These are phyloP conservation scores for Quercus mongolica DNA, from an alignment of 306 rosid genomes.

Conservation along the genomic window DNA sequence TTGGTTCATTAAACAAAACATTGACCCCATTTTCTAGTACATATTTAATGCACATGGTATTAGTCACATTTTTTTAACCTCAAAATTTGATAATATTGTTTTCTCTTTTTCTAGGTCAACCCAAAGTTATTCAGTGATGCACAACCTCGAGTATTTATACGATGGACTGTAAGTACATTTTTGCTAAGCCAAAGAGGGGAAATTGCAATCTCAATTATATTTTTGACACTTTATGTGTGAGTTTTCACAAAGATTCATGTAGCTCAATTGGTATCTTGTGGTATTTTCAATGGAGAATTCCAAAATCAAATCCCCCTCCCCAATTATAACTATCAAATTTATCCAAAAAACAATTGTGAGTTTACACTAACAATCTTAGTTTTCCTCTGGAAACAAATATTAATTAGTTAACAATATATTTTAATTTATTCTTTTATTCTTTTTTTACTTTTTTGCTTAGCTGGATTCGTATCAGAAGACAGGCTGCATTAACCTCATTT, in stretches of 20 bases:
- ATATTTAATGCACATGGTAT: background rate
- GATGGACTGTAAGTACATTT: slow-evolving; percentile 63
- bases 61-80: background rate
- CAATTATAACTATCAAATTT: too few species aligned
- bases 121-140: slow-evolving; percentile 54
- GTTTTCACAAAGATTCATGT: too few species aligned
- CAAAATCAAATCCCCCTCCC: too few species aligned
- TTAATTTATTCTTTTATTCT: background rate
- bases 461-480: slow-evolving; percentile 48
- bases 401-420: background rate
- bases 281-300: too few species aligned
- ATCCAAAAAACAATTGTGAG: too few species aligned
- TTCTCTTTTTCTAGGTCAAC: slow-evolving; percentile 43
- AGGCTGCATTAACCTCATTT: slow-evolving; percentile 44
- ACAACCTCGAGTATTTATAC: slow-evolving; percentile 28
- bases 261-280: too few species aligned
- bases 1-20: background rate
- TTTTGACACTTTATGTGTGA: too few species aligned
- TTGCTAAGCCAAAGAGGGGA: background rate
- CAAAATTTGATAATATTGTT: background rate
- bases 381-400: background rate
- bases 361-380: background rate
- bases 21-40: background rate
- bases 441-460: slow-evolving; percentile 19
- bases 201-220: background rate